Conservation (phyloP, 306 rosid genomes). For the Acacia crassicarpa region DNA sequence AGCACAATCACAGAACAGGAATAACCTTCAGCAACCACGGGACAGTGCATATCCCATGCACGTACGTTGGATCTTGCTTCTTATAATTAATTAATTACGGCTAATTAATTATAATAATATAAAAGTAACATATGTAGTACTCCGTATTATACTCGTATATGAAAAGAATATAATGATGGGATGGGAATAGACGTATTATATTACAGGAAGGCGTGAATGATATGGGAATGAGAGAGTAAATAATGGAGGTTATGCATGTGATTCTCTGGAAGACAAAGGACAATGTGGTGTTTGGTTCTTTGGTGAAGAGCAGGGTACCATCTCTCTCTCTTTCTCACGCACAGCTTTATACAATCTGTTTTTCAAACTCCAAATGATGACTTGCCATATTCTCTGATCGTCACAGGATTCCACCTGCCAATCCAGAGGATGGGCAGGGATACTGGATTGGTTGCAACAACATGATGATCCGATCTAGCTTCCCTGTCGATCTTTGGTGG, state of each 20-base stretch:
- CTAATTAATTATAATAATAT: neutral
- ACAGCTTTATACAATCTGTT: neutral
- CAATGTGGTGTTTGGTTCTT: neutral
- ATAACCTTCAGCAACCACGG: no score
- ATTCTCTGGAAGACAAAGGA: neutral
- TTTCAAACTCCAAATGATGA: conserved; percentile 2
- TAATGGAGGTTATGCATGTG: neutral
- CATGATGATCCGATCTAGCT: no score
- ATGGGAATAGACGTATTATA: neutral
- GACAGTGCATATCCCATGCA: neutral
- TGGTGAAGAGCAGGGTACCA: neutral
- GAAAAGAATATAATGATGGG: no score
- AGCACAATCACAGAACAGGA: neutral
- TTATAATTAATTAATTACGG: neutral
- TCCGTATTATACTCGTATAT: no score
- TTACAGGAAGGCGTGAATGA: neutral
- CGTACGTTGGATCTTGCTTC: neutral
- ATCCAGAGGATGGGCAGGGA: no score
- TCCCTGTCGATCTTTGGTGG: no score
- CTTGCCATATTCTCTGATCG: neutral
- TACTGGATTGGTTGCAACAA: no score
- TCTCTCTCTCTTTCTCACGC: no score
- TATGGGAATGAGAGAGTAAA: neutral
- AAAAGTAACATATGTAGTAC: no score
- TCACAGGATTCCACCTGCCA: no score